Conservation (phyloP, 2,329 filamentous ascomycete genomes). For the Fusarium siculi region DNA sequence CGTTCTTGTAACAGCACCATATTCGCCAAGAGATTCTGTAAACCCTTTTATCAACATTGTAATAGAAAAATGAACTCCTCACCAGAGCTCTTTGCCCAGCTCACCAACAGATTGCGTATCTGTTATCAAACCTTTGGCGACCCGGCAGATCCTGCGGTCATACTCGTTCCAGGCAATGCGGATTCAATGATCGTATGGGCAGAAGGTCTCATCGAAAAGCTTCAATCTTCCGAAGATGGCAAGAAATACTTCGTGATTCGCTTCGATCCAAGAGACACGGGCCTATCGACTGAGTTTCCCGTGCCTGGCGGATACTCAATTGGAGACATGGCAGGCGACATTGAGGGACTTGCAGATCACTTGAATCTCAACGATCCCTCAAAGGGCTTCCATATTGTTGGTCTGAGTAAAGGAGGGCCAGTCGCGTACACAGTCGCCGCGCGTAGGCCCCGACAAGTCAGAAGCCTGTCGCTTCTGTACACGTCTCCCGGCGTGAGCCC, state of each 20-base stretch:
- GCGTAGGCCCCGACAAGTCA: constrained; percentile 21
- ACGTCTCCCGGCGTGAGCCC: constrained; percentile 36
- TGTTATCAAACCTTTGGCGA: constrained; percentile 46
- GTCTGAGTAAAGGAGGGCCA: constrained; percentile 43
- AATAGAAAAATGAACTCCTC: constrained; percentile 22
- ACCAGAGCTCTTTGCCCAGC: constrained; percentile 40
- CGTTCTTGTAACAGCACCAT: not conserved
- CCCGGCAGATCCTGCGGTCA: constrained; percentile 39
- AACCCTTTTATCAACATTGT: too few species aligned
- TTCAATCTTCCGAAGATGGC: constrained; percentile 25
- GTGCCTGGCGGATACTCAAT: constrained; percentile 41
- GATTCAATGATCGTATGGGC: constrained; percentile 43
- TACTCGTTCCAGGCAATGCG: constrained; percentile 38
- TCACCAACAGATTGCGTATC: constrained; percentile 42
- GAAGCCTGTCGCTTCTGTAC: constrained; percentile 41
- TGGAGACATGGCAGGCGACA: constrained; percentile 42
- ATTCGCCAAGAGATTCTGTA: not conserved
- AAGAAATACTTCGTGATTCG: constrained; percentile 34
- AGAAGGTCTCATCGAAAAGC: constrained; percentile 31
- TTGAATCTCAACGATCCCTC: constrained; percentile 22
- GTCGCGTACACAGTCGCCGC: constrained; percentile 39
- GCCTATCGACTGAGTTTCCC: constrained; percentile 41
- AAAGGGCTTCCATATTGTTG: constrained; percentile 41
- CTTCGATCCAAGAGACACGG: constrained; percentile 42
- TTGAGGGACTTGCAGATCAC: constrained; percentile 44